A percentile compares a stretch with the other conserved stretches of the same genome.
These are phyloP conservation scores for Laburnicola sp. DNA, from an alignment of 2,329 filamentous ascomycete species.

Conservation along the genomic window DNA sequence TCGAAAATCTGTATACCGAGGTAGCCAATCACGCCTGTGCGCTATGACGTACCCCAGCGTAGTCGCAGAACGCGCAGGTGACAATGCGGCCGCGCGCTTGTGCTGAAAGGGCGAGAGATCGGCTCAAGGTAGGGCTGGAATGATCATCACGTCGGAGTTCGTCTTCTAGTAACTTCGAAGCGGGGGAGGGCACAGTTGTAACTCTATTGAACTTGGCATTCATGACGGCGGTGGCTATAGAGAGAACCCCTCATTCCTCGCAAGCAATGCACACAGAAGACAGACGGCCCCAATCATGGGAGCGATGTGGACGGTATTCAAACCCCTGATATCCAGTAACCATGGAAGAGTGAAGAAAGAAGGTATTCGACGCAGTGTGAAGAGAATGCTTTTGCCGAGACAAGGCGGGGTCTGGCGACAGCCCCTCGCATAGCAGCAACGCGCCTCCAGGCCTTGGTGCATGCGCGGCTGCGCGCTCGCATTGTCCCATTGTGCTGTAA, in stretches of 20 bases:
- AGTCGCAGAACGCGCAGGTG: not conserved
- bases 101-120: not conserved
- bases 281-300: not conserved
- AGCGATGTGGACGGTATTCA: slow-evolving; percentile 2
- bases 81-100: not conserved
- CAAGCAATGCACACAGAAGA: slow-evolving; percentile 18
- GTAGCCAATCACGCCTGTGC: not conserved
- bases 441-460: not conserved
- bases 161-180: not conserved
- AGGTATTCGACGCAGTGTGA: not conserved
- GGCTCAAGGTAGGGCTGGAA: not conserved
- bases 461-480: not conserved
- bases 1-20: too few species aligned
- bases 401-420: not conserved
- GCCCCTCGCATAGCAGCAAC: not conserved
- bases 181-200: not conserved
- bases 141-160: not conserved
- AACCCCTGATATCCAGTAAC: slow-evolving; percentile 3
- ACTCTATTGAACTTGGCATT: slow-evolving; percentile 2
- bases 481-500: not conserved
- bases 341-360: slow-evolving; percentile 2
- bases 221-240: slow-evolving; percentile 2
- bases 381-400: slow-evolving; percentile 5
- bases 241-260: slow-evolving; percentile 13
- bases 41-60: not conserved